Evolutionary conservation across 2,329 filamentous ascomycete species (phyloP).

Genomic region (Aspergillus clavatus): DNA sequence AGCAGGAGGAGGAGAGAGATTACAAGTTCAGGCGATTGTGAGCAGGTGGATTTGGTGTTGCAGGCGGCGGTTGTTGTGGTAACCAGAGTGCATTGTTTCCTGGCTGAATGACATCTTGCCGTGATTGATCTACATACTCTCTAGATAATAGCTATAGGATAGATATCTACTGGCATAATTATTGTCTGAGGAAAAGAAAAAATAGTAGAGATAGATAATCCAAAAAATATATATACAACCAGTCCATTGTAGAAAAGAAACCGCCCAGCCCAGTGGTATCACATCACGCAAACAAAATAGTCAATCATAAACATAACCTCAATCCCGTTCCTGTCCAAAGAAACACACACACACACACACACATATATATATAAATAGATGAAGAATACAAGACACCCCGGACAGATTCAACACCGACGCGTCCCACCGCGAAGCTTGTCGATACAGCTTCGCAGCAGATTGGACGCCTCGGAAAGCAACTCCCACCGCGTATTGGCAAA

Average conservation of each 20-base stretch:
- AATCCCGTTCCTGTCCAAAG: too few relatives aligned
- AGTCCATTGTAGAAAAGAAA: not conserved
- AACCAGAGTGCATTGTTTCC: slow-evolving; percentile 5
- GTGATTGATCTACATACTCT: too few relatives aligned
- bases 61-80: slow-evolving; percentile 18
- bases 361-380: too few relatives aligned
- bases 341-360: too few relatives aligned
- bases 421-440: slow-evolving; percentile 45
- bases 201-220: too few relatives aligned
- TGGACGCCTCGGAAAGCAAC: slow-evolving; percentile 79
- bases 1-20: slow-evolving; percentile 3
- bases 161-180: too few relatives aligned
- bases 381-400: too few relatives aligned
- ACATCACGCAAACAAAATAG: slow-evolving; percentile 7
- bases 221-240: not conserved
- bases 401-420: not conserved
- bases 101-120: too few relatives aligned
- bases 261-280: not conserved
- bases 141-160: too few relatives aligned
- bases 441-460: slow-evolving; percentile 75
- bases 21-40: not conserved
- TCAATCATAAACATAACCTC: too few relatives aligned
- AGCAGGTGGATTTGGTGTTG: not conserved
- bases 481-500: slow-evolving; percentile 87
- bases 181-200: too few relatives aligned